Conservation (phyloP, 2,329 filamentous ascomycete genomes). For the Aplosporella prunicola region DNA sequence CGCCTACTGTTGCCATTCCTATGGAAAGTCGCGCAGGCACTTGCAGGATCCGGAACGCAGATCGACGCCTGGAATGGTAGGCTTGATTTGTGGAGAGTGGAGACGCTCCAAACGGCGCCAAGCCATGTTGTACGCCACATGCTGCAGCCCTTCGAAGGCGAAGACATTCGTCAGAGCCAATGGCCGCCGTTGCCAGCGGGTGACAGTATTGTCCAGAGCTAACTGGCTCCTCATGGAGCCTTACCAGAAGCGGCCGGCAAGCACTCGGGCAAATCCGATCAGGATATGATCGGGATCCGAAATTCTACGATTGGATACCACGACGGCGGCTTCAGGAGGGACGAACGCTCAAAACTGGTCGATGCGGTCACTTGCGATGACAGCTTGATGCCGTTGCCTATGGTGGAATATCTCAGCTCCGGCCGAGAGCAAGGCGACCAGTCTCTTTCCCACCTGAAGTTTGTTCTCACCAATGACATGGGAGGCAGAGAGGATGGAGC, state of each 20-base stretch:
- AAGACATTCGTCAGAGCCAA: slow-evolving; percentile 9
- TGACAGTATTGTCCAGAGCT: neutral
- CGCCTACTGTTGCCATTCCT: slow-evolving; percentile 8
- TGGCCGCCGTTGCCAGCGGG: neutral
- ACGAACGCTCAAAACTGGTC: neutral
- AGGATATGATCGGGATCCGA: slow-evolving; percentile 1
- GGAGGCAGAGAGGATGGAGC: neutral
- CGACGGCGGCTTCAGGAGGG: neutral
- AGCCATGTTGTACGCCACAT: slow-evolving; percentile 7
- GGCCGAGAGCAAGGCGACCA: too few relatives aligned
- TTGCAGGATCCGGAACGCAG: slow-evolving; percentile 10
- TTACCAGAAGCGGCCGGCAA: slow-evolving; percentile 6
- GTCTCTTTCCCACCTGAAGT: too few relatives aligned
- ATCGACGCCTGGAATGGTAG: slow-evolving; percentile 12
- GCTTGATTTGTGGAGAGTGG: too few relatives aligned
- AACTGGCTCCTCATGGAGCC: neutral
- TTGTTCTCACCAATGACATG: too few relatives aligned
- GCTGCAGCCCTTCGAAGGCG: slow-evolving; percentile 3
- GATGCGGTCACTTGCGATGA: neutral
- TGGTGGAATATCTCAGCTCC: too few relatives aligned
- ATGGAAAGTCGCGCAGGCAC: slow-evolving; percentile 3
- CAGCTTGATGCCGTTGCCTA: slow-evolving; percentile 5
- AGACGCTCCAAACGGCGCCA: slow-evolving; percentile 11
- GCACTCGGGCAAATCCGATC: neutral
- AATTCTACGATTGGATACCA: neutral